phyloP scores from a whole-genome alignment of 176 grass and related monocot species.

The Puya raimondii region DNA sequence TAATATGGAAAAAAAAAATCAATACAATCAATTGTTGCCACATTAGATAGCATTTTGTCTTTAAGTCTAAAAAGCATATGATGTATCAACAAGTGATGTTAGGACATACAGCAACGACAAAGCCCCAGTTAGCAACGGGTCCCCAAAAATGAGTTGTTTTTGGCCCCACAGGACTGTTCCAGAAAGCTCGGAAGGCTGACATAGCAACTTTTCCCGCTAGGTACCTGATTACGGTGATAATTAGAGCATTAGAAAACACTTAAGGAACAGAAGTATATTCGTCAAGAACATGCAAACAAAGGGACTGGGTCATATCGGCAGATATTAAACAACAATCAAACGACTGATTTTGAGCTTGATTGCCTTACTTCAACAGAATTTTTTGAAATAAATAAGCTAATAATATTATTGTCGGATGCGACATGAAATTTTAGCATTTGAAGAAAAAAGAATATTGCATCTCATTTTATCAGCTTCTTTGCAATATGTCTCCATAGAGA shows the following conservation, averaged over 20 bases:
- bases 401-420: no score
- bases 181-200: conserved; percentile 41
- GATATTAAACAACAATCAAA: no score
- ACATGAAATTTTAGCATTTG: no score
- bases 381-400: no score
- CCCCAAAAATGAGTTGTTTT: conserved; percentile 89
- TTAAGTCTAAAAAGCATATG: background rate
- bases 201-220: conserved; percentile 14
- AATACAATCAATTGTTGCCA: no score
- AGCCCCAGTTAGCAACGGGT: conserved; percentile 65
- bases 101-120: conserved; percentile 49
- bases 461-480: no score
- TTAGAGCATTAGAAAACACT: background rate
- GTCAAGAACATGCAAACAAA: conserved; percentile 4
- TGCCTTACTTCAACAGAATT: no score
- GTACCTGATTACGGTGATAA: background rate
- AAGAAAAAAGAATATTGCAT: no score
- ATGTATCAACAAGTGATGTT: background rate
- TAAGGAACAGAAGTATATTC: background rate
- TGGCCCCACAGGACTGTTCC: conserved; percentile 68
- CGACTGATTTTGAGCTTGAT: no score
- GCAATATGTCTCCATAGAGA: no score
- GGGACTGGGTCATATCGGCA: no score
- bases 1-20: background rate
- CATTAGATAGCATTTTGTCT: background rate